phyloP scores from a whole-genome alignment of 257 asterid species.

The Euphrasia confusa region DNA sequence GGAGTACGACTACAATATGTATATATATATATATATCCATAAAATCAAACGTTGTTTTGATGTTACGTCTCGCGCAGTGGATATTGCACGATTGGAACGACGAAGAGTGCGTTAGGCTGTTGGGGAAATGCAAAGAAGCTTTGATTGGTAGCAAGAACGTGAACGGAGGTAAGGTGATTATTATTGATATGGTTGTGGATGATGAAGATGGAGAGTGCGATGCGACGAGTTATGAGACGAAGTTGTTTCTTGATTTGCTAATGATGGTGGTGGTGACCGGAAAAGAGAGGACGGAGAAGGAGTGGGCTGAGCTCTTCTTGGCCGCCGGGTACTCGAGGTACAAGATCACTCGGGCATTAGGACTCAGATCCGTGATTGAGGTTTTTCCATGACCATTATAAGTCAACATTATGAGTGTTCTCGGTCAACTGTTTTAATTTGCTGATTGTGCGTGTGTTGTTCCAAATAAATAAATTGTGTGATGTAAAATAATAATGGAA shows the following conservation, averaged over 20 bases:
- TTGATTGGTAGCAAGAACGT: not conserved
- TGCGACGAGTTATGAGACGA: not conserved
- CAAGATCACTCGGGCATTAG: not conserved
- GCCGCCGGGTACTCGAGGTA: not conserved
- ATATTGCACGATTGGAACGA: conserved; percentile 3
- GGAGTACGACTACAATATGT: too few species aligned
- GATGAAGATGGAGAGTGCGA: not conserved
- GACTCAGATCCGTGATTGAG: conserved; percentile 8
- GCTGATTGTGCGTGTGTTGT: too few species aligned
- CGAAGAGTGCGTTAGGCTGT: not conserved
- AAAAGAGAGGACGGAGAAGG: conserved; percentile 6
- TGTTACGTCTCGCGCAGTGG: not conserved
- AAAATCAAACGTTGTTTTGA: too few species aligned
- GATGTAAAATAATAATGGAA: too few species aligned
- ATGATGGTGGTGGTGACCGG: not conserved
- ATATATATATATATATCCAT: too few species aligned
- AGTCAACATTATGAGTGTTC: too few species aligned
- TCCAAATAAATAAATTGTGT: too few species aligned
- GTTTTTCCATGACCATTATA: not conserved
- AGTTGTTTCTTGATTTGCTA: not conserved
- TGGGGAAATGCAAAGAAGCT: not conserved
- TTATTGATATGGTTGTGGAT: not conserved
- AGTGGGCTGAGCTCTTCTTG: not conserved
- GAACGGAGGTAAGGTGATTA: not conserved
- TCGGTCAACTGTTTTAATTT: too few species aligned